phyloP scores from a whole-genome alignment of 176 grass and related monocot species.

The Avena eriantha region DNA sequence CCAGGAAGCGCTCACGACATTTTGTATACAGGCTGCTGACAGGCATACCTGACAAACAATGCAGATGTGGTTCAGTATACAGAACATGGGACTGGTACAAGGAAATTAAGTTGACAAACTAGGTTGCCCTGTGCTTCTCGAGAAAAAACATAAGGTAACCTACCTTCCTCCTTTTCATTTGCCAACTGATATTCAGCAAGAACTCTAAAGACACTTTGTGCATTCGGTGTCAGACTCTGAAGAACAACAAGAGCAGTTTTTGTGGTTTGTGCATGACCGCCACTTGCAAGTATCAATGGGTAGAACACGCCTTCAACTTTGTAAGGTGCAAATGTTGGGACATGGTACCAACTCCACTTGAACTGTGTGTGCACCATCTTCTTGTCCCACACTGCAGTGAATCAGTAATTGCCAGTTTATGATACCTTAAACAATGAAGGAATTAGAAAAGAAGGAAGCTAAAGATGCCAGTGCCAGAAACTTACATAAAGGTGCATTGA shows the following conservation, averaged over 20 bases:
- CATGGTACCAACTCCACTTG: slow-evolving; percentile 93
- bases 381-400: slow-evolving; percentile 91
- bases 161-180: slow-evolving; percentile 92
- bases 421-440: slow-evolving; percentile 35
- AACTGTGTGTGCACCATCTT: slow-evolving; percentile 96
- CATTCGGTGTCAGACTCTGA: slow-evolving; percentile 95
- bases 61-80: slow-evolving; percentile 10
- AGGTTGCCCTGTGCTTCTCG: not conserved
- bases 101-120: slow-evolving; percentile 4
- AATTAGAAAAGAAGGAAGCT: slow-evolving; percentile 9
- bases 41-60: slow-evolving; percentile 79
- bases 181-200: slow-evolving; percentile 87
- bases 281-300: slow-evolving; percentile 81
- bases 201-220: slow-evolving; percentile 95
- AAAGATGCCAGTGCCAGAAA: slow-evolving; percentile 36
- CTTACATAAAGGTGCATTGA: slow-evolving; percentile 93
- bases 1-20: slow-evolving; percentile 84
- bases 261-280: slow-evolving; percentile 81
- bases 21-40: slow-evolving; percentile 83
- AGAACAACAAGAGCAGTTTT: slow-evolving; percentile 86
- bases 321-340: slow-evolving; percentile 84
- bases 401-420: slow-evolving; percentile 39
- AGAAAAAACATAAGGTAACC: slow-evolving; percentile 13
- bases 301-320: slow-evolving; percentile 81
- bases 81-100: not conserved